phyloP scores from a whole-genome alignment of 257 asterid species.

The Verbena officinalis region DNA sequence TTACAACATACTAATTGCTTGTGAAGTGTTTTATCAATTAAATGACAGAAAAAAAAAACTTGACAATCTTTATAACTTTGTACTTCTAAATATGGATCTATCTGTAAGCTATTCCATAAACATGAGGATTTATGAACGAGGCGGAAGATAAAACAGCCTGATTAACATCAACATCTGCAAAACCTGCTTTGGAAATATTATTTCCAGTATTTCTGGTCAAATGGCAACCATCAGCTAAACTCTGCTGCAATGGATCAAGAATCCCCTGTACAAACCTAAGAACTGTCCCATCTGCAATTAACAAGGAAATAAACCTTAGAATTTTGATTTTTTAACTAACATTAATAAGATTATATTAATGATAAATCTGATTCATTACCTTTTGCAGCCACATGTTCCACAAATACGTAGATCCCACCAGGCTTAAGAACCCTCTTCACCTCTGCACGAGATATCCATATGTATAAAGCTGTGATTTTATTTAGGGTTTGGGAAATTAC shows the following conservation, averaged over 20 bases:
- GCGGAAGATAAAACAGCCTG: conserved; percentile 56
- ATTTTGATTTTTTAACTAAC: neutral
- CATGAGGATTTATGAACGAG: conserved; percentile 63
- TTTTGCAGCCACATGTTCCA: conserved; percentile 89
- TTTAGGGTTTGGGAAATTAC: no score
- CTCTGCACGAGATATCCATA: conserved; percentile 43
- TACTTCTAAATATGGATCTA: conserved; percentile 25
- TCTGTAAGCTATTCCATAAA: conserved; percentile 69
- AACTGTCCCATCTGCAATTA: conserved; percentile 66
- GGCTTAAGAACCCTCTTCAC: conserved; percentile 89
- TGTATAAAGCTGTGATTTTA: no score
- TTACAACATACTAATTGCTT: no score
- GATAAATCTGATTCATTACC: conserved; percentile 42
- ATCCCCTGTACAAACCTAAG: conserved; percentile 60
- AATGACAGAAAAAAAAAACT: no score
- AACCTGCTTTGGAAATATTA: conserved; percentile 58
- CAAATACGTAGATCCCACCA: conserved; percentile 77
- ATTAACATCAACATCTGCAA: conserved; percentile 51
- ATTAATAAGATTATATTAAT: neutral
- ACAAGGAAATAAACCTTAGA: neutral
- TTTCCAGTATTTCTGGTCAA: conserved; percentile 62
- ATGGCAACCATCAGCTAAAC: conserved; percentile 81
- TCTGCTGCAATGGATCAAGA: conserved; percentile 86
- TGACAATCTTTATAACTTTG: no score
- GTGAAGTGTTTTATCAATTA: no score